Evolutionary conservation across 2,329 filamentous ascomycete species (phyloP), one percentile per base, ranked within the genome.

Genomic region (Aaosphaeria pasadenensis): DNA sequence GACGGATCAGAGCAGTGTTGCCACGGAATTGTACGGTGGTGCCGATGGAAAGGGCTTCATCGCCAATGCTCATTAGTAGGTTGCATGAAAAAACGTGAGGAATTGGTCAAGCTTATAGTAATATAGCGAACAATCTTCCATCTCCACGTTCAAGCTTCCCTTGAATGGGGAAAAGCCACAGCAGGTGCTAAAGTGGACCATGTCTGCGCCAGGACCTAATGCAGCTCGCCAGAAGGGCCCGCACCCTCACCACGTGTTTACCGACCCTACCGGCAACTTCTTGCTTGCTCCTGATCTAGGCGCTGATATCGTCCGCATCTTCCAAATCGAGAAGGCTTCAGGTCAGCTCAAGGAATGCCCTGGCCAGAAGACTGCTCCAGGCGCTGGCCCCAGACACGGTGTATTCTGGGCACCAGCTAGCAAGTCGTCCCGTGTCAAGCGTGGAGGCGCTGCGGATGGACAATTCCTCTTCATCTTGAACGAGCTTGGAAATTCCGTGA

Each of bases 341-440:
- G 78, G 79, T 6, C 58, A 62, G 38, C 71, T 82, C 13, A 74
- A 73, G 1, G 68, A 74, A 9, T 80, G 77, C 50, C 59, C 71
- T 5, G 61, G 74, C 1, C 74, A 70, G n/a, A 56, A 65, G 30
- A 67, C 76, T 0, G 67, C 63, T 2, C 58, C 74, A 0, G 79
- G 79, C 6, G 74, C 77, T 36, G 80, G 80, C 0, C 80, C 80
- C 0, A 74, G 80, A 30, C 80, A 83, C 59, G 77, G 72, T 9
- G 66, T 71, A 4, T 83, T 78, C 64, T 80, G 76, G 75, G 65
- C 66, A 11, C 61, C 66, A 35, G 29, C 55, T 3, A 47, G 42
- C 5, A 50, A 43, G 3, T 62, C 59, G 7, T 49, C 47, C 6
- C 56, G 60, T 11, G 48, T 60, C 7, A 50, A 54, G 40, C 55